Conservation (phyloP, 1,139 yeast species). For the Petasospora fabianii region DNA sequence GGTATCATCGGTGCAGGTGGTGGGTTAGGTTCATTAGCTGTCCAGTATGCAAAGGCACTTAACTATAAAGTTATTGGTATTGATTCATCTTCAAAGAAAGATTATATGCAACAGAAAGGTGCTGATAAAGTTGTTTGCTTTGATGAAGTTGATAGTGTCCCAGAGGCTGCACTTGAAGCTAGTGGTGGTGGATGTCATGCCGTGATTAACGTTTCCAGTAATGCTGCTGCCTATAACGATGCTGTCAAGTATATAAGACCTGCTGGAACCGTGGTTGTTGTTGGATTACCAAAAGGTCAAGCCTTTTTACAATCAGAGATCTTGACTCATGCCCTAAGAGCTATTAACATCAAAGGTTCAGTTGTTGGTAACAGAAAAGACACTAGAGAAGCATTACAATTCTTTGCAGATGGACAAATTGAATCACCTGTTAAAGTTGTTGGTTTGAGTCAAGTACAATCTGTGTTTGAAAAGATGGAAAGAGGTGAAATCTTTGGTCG, state of each 20-base stretch:
- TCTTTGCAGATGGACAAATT: conserved; percentile 16
- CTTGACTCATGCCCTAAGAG: conserved; percentile 10
- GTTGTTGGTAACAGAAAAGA: conserved; percentile 14
- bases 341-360: conserved; percentile 16
- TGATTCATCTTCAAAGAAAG: conserved; percentile 59
- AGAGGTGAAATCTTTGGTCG: conserved; percentile 16
- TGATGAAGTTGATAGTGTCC: conserved; percentile 11
- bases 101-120: conserved; percentile 30
- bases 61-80: conserved; percentile 59
- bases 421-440: conserved; percentile 14
- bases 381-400: conserved; percentile 16
- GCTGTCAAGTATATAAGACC: conserved; percentile 17
- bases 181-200: conserved; percentile 18
- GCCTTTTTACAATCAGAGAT: conserved; percentile 9
- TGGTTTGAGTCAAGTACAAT: conserved; percentile 11
- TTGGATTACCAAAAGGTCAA: conserved; percentile 16
- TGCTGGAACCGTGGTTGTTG: conserved; percentile 16
- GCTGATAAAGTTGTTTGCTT: conserved; percentile 13
- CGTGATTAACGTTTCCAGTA: conserved; percentile 16
- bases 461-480: conserved; percentile 13
- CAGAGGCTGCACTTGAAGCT: conserved; percentile 7
- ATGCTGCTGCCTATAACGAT: conserved; percentile 12
- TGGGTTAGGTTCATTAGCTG: conserved; percentile 62
- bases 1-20: conserved; percentile 68
- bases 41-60: conserved; percentile 64